phyloP scores from a whole-genome alignment of 768 basidiomycete species.

The Leucogyrophana mollusca region DNA sequence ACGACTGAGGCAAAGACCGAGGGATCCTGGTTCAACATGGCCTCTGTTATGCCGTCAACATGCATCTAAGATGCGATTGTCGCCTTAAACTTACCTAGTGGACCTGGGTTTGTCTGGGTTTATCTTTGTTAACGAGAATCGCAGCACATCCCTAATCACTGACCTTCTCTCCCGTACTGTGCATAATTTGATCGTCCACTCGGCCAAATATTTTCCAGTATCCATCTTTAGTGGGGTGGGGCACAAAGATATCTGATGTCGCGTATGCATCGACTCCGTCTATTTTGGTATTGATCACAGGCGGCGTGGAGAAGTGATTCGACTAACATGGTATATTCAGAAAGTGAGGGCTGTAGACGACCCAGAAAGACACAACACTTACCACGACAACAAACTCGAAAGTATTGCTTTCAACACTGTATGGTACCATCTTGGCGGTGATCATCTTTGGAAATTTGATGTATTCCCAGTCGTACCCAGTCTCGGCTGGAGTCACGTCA shows the following conservation, averaged over 20 bases:
- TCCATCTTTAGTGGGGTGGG: slow-evolving; percentile 41
- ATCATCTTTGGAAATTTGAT: slow-evolving; percentile 23
- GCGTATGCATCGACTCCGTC: slow-evolving; percentile 39
- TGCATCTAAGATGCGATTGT: slow-evolving; percentile 14
- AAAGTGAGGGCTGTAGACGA: not conserved
- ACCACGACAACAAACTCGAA: slow-evolving; percentile 42
- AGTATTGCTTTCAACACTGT: slow-evolving; percentile 23
- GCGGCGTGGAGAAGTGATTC: not conserved
- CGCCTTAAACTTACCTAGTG: slow-evolving; percentile 25
- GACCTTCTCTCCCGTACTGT: slow-evolving; percentile 43
- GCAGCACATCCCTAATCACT: not conserved
- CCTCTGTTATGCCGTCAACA: slow-evolving; percentile 33
- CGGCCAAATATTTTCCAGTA: slow-evolving; percentile 31
- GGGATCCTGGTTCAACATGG: slow-evolving; percentile 32
- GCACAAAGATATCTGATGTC: slow-evolving; percentile 41
- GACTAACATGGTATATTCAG: slow-evolving; percentile 4
- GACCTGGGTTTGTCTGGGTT: slow-evolving; percentile 35
- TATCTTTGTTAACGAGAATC: no score
- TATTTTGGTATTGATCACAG: slow-evolving; percentile 32
- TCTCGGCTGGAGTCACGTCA: slow-evolving; percentile 6
- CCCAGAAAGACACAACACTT: not conserved
- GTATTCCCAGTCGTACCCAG: slow-evolving; percentile 33
- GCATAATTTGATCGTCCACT: slow-evolving; percentile 33
- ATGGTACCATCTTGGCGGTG: slow-evolving; percentile 26
- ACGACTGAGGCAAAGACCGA: slow-evolving; percentile 30